A percentile compares a stretch with the other conserved stretches of the same genome.
These are phyloP conservation scores for Exserohilum rostratum DNA, from an alignment of 2,329 filamentous ascomycete species.

Conservation along the genomic window DNA sequence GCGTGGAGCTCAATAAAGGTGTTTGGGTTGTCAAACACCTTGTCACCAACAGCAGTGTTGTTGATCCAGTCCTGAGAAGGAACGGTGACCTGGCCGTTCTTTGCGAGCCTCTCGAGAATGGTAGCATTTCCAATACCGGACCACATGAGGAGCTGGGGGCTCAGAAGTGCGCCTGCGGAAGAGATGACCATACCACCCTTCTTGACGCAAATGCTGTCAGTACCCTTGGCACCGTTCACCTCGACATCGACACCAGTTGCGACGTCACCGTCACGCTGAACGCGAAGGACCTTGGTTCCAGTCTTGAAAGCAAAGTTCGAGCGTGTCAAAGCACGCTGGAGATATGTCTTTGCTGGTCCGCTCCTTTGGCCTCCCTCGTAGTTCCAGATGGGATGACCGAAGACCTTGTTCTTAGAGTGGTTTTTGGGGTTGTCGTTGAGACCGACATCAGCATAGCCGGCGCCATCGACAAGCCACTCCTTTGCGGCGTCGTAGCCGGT, in stretches of 20 bases:
- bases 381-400: constrained; percentile 57
- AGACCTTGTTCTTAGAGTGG: constrained; percentile 53
- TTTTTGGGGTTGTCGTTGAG: constrained; percentile 55
- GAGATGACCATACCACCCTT: constrained; percentile 38
- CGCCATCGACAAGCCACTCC: constrained; percentile 58
- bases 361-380: constrained; percentile 59
- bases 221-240: constrained; percentile 39
- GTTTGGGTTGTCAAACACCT: constrained; percentile 63
- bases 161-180: constrained; percentile 43
- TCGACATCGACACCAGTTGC: constrained; percentile 54
- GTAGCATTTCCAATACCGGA: constrained; percentile 46
- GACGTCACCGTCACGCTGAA: constrained; percentile 49
- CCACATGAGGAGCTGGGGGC: constrained; percentile 49
- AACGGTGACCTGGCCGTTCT: constrained; percentile 45
- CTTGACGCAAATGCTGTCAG: constrained; percentile 36
- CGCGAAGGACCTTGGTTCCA: constrained; percentile 52
- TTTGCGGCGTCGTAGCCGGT: constrained; percentile 55
- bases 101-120: constrained; percentile 39
- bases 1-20: constrained; percentile 59
- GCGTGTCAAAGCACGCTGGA: constrained; percentile 55
- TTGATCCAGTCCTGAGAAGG: constrained; percentile 55
- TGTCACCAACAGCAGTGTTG: constrained; percentile 56
- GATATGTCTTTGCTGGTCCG: constrained; percentile 58
- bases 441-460: constrained; percentile 56
- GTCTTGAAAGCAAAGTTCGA: constrained; percentile 48